Percentiles rank a stretch among this genome's conserved stretches.
Evolutionary conservation across 331 rosid species (phyloP).

Genomic region (Prunus yedoensis): DNA sequence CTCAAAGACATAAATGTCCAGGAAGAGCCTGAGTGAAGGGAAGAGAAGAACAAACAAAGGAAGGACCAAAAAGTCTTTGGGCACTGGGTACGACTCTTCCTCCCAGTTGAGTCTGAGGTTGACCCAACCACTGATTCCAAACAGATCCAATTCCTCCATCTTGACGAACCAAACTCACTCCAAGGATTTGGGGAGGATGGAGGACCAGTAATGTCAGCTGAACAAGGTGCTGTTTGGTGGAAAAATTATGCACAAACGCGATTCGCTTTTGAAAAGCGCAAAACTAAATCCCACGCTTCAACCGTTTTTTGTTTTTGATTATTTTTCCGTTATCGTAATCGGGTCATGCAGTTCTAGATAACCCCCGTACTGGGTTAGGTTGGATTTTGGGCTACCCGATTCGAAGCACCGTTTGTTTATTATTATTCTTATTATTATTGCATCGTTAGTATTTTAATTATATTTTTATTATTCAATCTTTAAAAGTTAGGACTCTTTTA

Average conservation of each 20-base stretch:
- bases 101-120: slow-evolving; percentile 45
- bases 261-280: neutral
- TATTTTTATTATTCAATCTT: no score
- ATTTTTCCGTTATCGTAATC: neutral
- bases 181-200: neutral
- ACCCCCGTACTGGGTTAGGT: neutral
- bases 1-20: slow-evolving; percentile 76
- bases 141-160: slow-evolving; percentile 16
- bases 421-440: no score
- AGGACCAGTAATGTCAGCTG: neutral
- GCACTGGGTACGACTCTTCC: slow-evolving; percentile 62
- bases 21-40: slow-evolving; percentile 65
- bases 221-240: neutral
- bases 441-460: no score
- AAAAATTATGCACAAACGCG: no score
- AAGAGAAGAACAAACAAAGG: slow-evolving; percentile 74
- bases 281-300: neutral
- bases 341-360: neutral
- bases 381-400: neutral
- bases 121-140: slow-evolving; percentile 15
- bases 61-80: slow-evolving; percentile 56
- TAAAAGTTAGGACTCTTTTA: no score
- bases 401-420: no score
- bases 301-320: neutral
- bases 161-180: neutral